These are phyloP conservation scores for Areca catechu DNA, from an alignment of 176 grass and related monocot species.

Conservation along the genomic window DNA sequence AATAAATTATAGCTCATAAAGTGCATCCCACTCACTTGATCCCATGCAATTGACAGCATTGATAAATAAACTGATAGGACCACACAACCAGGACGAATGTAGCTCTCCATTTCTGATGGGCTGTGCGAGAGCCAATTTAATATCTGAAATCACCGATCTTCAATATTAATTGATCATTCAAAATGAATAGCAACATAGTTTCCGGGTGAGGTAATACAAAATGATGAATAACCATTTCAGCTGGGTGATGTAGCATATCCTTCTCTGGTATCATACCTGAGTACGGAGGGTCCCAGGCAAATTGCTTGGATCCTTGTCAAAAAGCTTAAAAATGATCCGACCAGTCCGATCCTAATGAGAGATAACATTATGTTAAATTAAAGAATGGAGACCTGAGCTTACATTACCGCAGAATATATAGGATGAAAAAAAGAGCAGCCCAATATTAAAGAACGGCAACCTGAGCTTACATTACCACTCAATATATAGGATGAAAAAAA, in stretches of 20 bases:
- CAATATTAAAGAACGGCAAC: no score
- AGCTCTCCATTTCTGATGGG: constrained; percentile 11
- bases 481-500: no score
- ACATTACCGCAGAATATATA: no score
- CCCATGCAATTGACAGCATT: constrained; percentile 13
- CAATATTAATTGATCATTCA: background rate
- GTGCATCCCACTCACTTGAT: constrained; percentile 36
- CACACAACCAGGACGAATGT: constrained; percentile 14
- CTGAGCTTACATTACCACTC: no score
- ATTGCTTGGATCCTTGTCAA: constrained; percentile 15
- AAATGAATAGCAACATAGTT: background rate
- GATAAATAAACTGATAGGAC: constrained; percentile 10
- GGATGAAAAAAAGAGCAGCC: no score
- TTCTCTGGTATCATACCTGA: background rate
- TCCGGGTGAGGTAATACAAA: no score
- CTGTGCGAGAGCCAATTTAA: constrained; percentile 11
- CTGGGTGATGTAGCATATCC: no score
- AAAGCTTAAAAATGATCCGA: constrained; percentile 8
- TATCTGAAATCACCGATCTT: background rate
- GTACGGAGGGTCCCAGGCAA: constrained; percentile 1
- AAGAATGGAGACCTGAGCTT: no score
- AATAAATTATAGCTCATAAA: background rate
- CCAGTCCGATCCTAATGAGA: constrained; percentile 30
- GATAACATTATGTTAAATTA: background rate
- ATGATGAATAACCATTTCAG: no score